Conservation (phyloP, 305 asterid species). For the Solanum hybrid region DNA sequence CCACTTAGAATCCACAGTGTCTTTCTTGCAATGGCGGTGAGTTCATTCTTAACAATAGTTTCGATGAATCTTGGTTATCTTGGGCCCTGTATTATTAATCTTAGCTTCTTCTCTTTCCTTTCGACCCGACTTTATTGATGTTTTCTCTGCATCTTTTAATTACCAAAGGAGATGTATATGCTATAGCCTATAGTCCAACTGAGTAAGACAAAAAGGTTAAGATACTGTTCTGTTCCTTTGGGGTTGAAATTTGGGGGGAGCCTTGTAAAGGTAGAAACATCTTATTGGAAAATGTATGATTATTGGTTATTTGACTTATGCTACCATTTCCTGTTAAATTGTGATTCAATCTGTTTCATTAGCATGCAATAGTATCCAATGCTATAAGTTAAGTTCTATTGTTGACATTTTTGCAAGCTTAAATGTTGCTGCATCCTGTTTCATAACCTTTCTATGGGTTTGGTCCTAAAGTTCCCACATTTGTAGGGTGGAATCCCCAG, state of each 20-base stretch:
- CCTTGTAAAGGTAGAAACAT: neutral
- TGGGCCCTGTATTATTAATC: neutral
- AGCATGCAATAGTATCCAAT: neutral
- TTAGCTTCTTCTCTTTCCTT: conserved; percentile 2
- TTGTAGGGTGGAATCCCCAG: neutral
- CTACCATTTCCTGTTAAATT: neutral
- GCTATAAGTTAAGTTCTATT: neutral
- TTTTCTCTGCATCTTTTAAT: conserved; percentile 6
- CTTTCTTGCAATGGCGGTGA: conserved; percentile 72
- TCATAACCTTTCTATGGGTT: neutral
- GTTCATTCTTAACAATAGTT: conserved; percentile 15
- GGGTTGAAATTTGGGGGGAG: neutral
- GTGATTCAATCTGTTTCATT: neutral
- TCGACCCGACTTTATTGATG: neutral
- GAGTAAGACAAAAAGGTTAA: neutral
- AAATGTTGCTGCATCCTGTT: neutral
- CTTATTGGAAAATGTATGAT: neutral
- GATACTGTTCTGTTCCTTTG: neutral
- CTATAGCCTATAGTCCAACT: neutral
- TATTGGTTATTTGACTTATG: neutral
- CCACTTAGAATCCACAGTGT: conserved; percentile 51
- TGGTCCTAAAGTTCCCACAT: neutral
- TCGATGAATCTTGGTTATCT: conserved; percentile 6
- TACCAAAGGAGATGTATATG: conserved; percentile 8
- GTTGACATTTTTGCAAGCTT: neutral